These are phyloP conservation scores for Porcisia hertigi DNA, from an alignment of 208 protist species.

Conservation along the genomic window DNA sequence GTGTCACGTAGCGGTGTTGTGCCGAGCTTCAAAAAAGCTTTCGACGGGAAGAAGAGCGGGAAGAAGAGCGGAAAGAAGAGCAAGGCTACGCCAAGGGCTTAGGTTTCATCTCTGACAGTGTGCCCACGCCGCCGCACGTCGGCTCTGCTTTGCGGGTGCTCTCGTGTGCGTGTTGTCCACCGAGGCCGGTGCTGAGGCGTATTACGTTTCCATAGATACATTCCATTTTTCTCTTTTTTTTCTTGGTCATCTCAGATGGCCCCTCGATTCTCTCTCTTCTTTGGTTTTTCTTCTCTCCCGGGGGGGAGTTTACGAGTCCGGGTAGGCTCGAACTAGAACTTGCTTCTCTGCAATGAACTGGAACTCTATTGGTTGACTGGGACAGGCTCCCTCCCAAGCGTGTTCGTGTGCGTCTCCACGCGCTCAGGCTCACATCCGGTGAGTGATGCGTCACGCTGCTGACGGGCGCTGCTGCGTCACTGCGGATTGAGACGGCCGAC, in stretches of 20 bases:
- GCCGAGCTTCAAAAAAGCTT: constrained; percentile 78
- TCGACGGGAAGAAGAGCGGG: constrained; percentile 80
- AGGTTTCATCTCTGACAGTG: constrained; percentile 5
- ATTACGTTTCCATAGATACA: constrained; percentile 12
- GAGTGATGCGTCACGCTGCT: not conserved
- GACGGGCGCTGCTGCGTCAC: not conserved
- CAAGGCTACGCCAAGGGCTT: constrained; percentile 61
- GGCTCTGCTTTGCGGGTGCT: not conserved
- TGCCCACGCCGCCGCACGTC: not conserved
- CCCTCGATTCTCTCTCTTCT: constrained; percentile 13
- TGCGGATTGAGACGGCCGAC: not conserved
- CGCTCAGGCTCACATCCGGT: not conserved
- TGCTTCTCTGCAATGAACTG: not conserved
- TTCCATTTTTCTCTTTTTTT: constrained; percentile 11
- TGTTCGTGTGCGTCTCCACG: not conserved
- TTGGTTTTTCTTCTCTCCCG: constrained; percentile 7
- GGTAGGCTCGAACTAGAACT: not conserved
- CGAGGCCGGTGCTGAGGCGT: not conserved
- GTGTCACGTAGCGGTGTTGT: constrained; percentile 79
- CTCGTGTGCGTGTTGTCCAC: not conserved
- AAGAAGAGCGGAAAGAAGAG: constrained; percentile 77
- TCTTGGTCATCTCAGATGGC: constrained; percentile 7
- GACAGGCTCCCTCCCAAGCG: not conserved
- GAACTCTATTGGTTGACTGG: not conserved
- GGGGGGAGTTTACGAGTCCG: constrained; percentile 6